Conservation (phyloP, 2,329 filamentous ascomycete species). For the Botrytis porri region DNA sequence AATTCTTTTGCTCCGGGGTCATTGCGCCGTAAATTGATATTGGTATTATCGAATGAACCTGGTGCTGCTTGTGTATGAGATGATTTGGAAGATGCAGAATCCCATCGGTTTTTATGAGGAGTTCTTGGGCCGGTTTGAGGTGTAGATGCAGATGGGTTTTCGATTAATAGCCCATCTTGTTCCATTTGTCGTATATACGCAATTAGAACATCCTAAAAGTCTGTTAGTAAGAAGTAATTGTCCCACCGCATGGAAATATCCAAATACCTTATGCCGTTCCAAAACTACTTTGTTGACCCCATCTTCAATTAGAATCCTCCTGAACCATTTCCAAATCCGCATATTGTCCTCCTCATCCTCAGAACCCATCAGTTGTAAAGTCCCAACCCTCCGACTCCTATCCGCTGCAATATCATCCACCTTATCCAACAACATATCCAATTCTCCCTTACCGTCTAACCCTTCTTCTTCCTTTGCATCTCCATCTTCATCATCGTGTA, state of each 20-base stretch:
- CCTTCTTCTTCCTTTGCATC: conserved; percentile 26
- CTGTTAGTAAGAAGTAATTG: conserved; percentile 24
- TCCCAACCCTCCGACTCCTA: conserved; percentile 45
- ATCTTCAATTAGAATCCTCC: conserved; percentile 54
- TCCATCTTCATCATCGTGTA: conserved; percentile 43
- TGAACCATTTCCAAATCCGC: conserved; percentile 57
- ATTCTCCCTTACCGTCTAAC: conserved; percentile 30
- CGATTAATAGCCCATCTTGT: conserved; percentile 53
- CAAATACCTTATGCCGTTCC: conserved; percentile 54
- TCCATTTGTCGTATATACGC: conserved; percentile 61
- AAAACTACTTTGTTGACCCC: conserved; percentile 57
- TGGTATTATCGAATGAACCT: conserved; percentile 29
- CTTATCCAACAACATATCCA: conserved; percentile 58
- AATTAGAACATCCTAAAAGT: conserved; percentile 52
- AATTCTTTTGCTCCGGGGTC: conserved; percentile 32
- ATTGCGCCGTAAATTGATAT: conserved; percentile 21
- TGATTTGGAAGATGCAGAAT: conserved; percentile 22
- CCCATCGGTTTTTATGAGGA: conserved; percentile 31
- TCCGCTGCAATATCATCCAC: conserved; percentile 55
- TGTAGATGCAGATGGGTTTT: conserved; percentile 39
- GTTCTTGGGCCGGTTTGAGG: conserved; percentile 32
- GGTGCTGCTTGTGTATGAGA: conserved; percentile 24
- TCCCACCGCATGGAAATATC: neutral
- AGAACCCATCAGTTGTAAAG: conserved; percentile 37
- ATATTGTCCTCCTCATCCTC: conserved; percentile 49